Evolutionary conservation across 2,329 filamentous ascomycete genomes (phyloP).

Genomic region (Lecanosticta acicola): DNA sequence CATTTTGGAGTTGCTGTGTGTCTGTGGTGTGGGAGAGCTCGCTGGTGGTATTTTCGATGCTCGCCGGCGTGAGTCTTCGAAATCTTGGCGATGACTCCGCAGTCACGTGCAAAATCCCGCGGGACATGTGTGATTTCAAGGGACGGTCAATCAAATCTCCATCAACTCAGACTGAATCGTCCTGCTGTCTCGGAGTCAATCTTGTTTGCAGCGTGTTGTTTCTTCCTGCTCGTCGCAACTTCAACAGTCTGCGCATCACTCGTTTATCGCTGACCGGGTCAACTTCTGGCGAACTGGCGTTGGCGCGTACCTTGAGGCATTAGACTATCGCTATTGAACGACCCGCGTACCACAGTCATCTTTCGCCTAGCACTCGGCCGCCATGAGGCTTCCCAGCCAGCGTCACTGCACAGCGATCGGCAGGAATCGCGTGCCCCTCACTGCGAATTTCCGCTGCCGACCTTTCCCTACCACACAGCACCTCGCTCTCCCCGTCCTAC

Average conservation of each 20-base stretch:
- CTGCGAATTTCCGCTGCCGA: conserved; percentile 3
- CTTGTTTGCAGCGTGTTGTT: not conserved
- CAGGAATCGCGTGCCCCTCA: not conserved
- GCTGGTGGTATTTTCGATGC: not conserved
- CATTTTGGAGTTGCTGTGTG: conserved; percentile 57
- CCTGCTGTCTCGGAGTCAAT: not conserved
- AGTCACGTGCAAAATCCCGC: not conserved
- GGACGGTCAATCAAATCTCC: not conserved
- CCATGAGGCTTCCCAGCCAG: conserved; percentile 2
- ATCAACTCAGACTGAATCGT: not conserved
- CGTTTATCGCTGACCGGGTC: not conserved
- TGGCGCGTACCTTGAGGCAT: not conserved
- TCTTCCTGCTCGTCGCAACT: not conserved
- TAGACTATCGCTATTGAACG: not conserved
- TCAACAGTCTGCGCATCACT: conserved; percentile 4
- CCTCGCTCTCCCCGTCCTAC: conserved; percentile 2
- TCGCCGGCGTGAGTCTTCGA: conserved; percentile 4
- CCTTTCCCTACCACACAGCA: not conserved
- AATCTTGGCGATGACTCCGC: not conserved
- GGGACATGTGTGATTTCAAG: no score
- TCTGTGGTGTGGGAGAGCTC: not conserved
- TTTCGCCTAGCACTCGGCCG: not conserved
- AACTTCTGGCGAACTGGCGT: not conserved
- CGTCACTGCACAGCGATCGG: conserved; percentile 6
- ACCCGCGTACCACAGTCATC: not conserved